These are phyloP conservation scores for Jamesozyma lodderae DNA, from an alignment of 805 yeast genomes.

Conservation along the genomic window DNA sequence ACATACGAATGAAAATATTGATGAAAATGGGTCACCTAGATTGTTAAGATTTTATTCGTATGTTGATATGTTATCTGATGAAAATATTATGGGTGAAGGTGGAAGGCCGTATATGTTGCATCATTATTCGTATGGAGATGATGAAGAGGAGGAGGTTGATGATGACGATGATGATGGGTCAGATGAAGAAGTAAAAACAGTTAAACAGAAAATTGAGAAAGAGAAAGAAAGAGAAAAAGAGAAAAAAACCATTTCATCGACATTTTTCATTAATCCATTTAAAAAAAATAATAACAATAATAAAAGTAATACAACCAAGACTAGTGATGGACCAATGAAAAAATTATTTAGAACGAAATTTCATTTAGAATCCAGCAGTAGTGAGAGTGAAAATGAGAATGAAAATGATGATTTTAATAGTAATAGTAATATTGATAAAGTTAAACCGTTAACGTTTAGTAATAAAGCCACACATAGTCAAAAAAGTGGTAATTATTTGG, in stretches of 20 bases:
- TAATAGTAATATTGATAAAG: background rate
- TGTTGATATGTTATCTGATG: constrained; percentile 70
- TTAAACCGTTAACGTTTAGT: no score
- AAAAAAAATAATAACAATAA: background rate
- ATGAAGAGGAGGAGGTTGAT: background rate
- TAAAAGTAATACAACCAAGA: background rate
- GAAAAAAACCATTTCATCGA: background rate
- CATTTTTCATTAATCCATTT: constrained; percentile 4
- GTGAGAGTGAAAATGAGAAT: background rate
- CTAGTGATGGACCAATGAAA: no score
- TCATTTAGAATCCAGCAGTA: background rate
- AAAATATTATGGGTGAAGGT: constrained; percentile 17
- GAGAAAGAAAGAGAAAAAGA: background rate
- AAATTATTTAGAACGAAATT: constrained; percentile 3
- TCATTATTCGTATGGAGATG: constrained; percentile 1
- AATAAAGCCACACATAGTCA: no score
- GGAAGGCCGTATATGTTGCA: background rate
- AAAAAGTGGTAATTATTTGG: constrained; percentile 4
- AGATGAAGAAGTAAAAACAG: background rate
- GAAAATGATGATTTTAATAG: background rate
- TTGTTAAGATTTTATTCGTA: constrained; percentile 53
- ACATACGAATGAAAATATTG: background rate
- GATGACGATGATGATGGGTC: background rate
- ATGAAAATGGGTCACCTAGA: constrained; percentile 5
- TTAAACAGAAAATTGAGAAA: background rate